Evolutionary conservation across 1,284 basidiomycete species (phyloP), one percentile per base, ranked within the genome.

Genomic region (Ganoderma boninense): DNA sequence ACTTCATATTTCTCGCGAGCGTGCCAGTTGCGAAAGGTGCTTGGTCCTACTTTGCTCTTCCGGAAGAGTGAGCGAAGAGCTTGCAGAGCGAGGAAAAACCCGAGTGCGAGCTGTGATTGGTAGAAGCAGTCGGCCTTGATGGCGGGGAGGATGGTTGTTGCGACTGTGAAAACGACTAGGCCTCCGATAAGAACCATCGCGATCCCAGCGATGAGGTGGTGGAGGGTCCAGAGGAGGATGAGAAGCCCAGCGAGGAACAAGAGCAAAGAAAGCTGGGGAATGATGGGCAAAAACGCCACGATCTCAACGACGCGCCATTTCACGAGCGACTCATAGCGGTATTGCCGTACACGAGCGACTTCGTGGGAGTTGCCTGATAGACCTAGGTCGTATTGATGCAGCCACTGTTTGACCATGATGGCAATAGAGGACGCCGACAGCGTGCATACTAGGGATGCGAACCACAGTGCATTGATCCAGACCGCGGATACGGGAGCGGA

Each of bases 381-480:
- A 8, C 62, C 54, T 16, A n/a, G 52, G 14, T 38, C 43, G 62
- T 68, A 64, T 32, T 65, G 62, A 35, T 69, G 56, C 16, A 69
- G 57, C 68, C 68, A 69, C 35, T 69, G 68, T 42, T 64, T 65
- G 29, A 65, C 68, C 59, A 65, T 44, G 32, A 69, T 57, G 3
- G 63, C 68, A 11, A 69, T 26, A 29, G 64, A 65, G 23, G 68
- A 63, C 10, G 68, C 64, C 18, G 57, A 65, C 20, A 69, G 68
- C 23, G 63, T 65, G 59, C 59, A 61, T 4, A 69, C 40, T 20
- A 69, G 59, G 7, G 52, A 52, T n/a, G 64, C 40, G 64, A 69
- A 69, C 64, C 68, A 69, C 6, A 69, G 59, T 8, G 44, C 56
- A 35, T 76, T 75, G 69, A 75, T 69, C 65, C 74, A 73, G 14